A percentile compares a stretch with the other conserved stretches of the same genome.
Conservation (phyloP, 2,329 filamentous ascomycete genomes). For the Fusarium denticulatum region DNA sequence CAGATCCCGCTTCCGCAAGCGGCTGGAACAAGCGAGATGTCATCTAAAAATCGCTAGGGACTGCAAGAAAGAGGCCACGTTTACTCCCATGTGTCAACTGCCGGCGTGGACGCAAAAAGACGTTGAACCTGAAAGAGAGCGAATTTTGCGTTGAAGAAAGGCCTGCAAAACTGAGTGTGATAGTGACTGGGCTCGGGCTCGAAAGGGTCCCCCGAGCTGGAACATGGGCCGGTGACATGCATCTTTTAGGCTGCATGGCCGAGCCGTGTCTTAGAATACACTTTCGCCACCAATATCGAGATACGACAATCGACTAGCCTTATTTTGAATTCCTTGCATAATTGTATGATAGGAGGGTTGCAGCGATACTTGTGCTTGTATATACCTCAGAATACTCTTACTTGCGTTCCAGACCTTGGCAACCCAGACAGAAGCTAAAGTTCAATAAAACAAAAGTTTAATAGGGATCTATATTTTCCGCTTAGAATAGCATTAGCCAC, state of each 20-base stretch:
- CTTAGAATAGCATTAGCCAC: background rate
- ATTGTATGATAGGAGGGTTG: background rate
- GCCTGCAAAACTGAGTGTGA: fast-evolving
- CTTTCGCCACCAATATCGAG: background rate
- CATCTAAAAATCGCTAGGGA: background rate
- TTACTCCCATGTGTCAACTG: background rate
- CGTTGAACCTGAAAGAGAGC: background rate
- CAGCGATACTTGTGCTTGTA: background rate
- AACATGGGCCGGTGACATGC: background rate
- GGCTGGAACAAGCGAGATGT: background rate
- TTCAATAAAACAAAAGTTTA: fast-evolving
- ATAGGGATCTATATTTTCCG: background rate
- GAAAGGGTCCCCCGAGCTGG: background rate
- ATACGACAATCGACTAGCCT: background rate
- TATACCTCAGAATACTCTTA: background rate
- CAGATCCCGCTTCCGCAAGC: background rate
- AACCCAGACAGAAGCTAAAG: background rate
- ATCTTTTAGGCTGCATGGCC: background rate
- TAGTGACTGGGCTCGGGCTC: background rate
- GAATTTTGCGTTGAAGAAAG: background rate
- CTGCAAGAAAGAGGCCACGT: background rate
- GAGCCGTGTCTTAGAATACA: background rate
- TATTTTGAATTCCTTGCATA: background rate
- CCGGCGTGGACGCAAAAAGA: background rate
- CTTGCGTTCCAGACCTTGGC: background rate